Evolutionary conservation across 495 filamentous ascomycete species (phyloP), one percentile per base, ranked within the genome.

Genomic region (Wilcoxina mikolae): DNA sequence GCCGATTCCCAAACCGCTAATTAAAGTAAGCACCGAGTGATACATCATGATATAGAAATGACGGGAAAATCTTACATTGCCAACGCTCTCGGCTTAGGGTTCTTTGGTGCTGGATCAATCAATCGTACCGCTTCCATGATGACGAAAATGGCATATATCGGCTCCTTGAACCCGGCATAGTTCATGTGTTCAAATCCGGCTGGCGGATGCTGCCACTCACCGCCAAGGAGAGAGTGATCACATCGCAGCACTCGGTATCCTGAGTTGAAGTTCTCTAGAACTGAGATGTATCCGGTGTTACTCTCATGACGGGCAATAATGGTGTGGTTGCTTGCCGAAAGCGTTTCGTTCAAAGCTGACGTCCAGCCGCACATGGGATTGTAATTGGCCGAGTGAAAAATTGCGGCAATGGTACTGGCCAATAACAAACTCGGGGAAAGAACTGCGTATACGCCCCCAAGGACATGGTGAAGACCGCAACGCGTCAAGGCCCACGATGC

Each of bases 111-210:
- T 2, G 72, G 70, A 58, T 85, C 74, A 29, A 94, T 74, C 23
- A 98, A 73, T 26, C 91, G 76, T 5, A 95, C 84, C 3, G 90
- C 87, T 65, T 96, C 91, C 24, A 98, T 76, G 74, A 89, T 93
- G 18, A 82, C 78, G 67, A 98, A 98, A 15, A 96, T 80, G 0
- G 85, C 82, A 59, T 95, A 98, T 44, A 98, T 84, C 0, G 91
- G 85, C 65, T 98, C 91, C 22, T 78, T 77, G 18, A 83, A 70
- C 10, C n/a, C 47, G 4, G 49, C 26, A n/a, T 38, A 12, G 10
- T 62, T 56, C 18, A 61, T 33, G 41, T 58, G 71, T 28, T 73
- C 69, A 38, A 70, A 71, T 4, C 73, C 71, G 31, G 64, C 44
- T 51, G 68, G 72, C 17, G 79, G 75, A 29, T 75, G 74, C 23